Evolutionary conservation across 768 basidiomycete species (phyloP), one percentile per base, ranked within the genome.

Genomic region (Boletus edulis): DNA sequence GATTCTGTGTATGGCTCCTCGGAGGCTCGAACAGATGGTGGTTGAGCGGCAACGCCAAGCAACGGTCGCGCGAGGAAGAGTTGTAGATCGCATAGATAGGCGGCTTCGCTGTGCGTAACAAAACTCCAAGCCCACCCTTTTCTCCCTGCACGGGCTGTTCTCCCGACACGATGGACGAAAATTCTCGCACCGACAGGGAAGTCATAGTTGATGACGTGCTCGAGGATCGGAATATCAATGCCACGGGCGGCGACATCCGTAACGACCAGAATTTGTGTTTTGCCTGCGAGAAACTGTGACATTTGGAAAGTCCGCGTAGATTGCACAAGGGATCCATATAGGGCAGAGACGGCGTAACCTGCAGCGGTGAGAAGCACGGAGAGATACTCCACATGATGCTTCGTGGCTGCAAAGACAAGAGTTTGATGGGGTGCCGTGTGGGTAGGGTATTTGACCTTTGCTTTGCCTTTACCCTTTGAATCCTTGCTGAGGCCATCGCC

Each of bases 231-330:
- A 34, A 99, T 95, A 73, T 99, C 97, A 62, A 99, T 93, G 64
- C 97, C 97, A 61, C 97, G 89, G 14, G 97, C 97, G 18, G 97
- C 97, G 39, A 99, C 94, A 65, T 99, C 97, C 0, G 97, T 99
- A 41, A 98, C 97, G 35, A 98, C 94, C 24, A 99, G 78, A 45
- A 99, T 80, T 59, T 79, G 89, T 0, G 94, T 91, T 31, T 76
- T 67, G 1, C 91, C 89, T 13, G 82, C 79, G 22, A 94, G 85
- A 73, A 99, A 99, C 55, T 84, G 82, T 55, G 90, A 87, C 87
- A 99, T 93, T 64, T 98, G 94, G 57, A 81, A 83, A 29, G 85
- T 84, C 52, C 97, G 89, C 2, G 95, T 94, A 4, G 81, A 75
- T 70, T 99, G 97, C 64, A 97, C 95, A 37, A 99, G 82, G 8